Conservation (phyloP, 805 yeast genomes). For the Hanseniaspora valbyensis region DNA sequence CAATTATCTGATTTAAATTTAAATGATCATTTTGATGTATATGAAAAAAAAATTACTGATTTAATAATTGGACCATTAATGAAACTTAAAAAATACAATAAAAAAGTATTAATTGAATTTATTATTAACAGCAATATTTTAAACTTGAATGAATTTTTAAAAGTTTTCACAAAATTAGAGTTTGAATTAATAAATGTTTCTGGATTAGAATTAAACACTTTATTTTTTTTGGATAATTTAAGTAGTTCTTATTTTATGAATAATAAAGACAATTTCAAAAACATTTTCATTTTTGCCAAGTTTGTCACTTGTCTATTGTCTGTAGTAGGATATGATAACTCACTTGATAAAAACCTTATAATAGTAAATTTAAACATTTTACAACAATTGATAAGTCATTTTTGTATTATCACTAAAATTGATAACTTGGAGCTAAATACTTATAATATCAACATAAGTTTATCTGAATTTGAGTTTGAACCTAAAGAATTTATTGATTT, state of each 20-base stretch:
- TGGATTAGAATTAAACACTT: background rate
- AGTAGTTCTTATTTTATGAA: background rate
- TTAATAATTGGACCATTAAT: background rate
- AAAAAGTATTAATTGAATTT: background rate
- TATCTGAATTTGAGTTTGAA: background rate
- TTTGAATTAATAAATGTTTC: background rate
- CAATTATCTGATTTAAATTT: background rate
- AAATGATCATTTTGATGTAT: background rate
- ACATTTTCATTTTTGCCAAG: background rate
- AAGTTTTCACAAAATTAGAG: background rate
- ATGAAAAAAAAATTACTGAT: background rate
- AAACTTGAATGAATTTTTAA: background rate
- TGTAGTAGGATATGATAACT: background rate
- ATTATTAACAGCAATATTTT: background rate
- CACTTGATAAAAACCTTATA: background rate
- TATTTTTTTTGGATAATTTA: background rate
- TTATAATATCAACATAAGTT: no score
- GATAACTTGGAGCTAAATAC: background rate
- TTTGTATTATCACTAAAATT: background rate
- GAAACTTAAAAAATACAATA: background rate
- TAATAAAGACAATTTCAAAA: background rate
- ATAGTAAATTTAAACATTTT: background rate
- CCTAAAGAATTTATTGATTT: background rate
- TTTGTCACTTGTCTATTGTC: background rate
- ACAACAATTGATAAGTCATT: background rate